Evolutionary conservation across 805 yeast genomes (phyloP).

Genomic region (Saccharomycopsis sp.): DNA sequence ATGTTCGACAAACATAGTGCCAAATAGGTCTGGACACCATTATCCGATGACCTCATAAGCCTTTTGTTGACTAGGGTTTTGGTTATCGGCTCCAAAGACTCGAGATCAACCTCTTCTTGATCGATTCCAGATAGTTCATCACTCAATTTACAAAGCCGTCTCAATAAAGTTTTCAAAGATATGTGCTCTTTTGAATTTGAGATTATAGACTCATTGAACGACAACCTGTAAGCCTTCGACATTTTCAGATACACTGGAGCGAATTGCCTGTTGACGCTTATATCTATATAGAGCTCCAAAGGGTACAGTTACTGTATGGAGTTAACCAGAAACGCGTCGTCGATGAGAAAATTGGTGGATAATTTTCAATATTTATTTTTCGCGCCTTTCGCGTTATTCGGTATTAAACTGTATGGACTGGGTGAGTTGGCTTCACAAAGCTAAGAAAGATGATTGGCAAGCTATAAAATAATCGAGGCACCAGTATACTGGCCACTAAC

Average conservation of each 20-base stretch:
- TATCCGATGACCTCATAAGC: constrained; percentile 38
- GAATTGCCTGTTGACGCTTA: no score
- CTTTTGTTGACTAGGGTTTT: constrained; percentile 42
- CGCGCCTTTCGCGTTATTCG: no score
- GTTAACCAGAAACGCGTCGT: no score
- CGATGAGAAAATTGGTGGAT: no score
- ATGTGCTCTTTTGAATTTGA: constrained; percentile 53
- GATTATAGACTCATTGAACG: constrained; percentile 42
- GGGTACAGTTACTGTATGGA: no score
- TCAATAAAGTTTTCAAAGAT: constrained; percentile 52
- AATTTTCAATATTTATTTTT: no score
- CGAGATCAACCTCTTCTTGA: constrained; percentile 40
- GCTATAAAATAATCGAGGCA: no score
- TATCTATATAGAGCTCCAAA: no score
- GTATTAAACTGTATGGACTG: no score
- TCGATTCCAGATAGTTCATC: constrained; percentile 46
- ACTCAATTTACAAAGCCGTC: constrained; percentile 49
- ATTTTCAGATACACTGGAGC: not conserved
- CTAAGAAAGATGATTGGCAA: no score
- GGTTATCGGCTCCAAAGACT: constrained; percentile 33
- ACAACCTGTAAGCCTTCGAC: constrained; percentile 23
- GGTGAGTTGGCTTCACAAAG: no score
- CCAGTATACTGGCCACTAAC: no score
- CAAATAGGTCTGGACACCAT: constrained; percentile 60
- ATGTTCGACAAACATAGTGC: constrained; percentile 75